Evolutionary conservation across 768 basidiomycete species (phyloP), one percentile per base, ranked within the genome.

Genomic region (Amanita pallidorosea): DNA sequence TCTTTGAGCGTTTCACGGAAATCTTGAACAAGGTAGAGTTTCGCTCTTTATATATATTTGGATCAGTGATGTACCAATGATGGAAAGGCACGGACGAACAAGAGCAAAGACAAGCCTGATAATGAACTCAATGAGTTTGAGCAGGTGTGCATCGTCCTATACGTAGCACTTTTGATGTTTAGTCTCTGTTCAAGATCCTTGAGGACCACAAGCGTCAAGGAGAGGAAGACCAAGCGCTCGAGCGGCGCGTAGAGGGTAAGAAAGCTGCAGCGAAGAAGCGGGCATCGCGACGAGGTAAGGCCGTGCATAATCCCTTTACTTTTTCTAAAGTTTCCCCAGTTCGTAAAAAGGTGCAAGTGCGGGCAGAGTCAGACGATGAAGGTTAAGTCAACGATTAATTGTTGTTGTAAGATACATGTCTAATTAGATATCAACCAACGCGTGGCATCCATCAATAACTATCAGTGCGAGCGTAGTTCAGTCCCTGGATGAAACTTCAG

Each of bases 61-160:
- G 18, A 18, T 47, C 15, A 20, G 13, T 38, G 31, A 31, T 15
- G 20, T 18, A 12, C 27, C 31, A 22, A 46, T 22, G 9, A 23
- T 8, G 43, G n/a, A 13, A 27, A 43, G 84, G 89, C 91, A 33
- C 78, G 91, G n/a, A 68, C 79, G 29, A 95, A 95, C 68, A 97
- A 96, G 67, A 85, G 83, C 31, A 80, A 87, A 55, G 89, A 85
- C 62, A 97, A 96, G 65, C 89, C 92, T 2, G 94, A 96, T 57
- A 77, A 85, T 0, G 95, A 98, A 59, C 68, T 98, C 43, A 86
- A 94, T 56, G 95, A 99, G 67, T 99, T 99, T 60, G 93, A 97
- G 65, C 74, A 75, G 61, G 93, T 88, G 54, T 27, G 70, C 61
- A 7, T 41, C 9, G 15, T 5, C 12, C 12, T 4, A 18, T 3